Evolutionary conservation across 75 land plant genomes (phyloP).

Genomic region (Azolla pinnata): DNA sequence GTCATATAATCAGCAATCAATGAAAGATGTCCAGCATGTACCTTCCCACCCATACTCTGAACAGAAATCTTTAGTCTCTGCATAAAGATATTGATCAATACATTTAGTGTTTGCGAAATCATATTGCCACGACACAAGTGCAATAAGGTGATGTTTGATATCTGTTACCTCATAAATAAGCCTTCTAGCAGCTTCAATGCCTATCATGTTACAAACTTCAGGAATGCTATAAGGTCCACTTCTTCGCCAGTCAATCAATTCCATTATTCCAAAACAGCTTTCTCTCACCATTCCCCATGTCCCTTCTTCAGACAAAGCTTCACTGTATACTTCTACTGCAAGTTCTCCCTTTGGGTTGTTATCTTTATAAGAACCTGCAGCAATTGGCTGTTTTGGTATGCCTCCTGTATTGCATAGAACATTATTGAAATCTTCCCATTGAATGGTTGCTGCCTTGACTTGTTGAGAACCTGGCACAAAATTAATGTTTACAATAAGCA

Average conservation of each 20-base stretch:
- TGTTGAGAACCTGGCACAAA: conserved; percentile 17
- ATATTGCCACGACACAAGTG: background rate
- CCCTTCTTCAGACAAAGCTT: conserved; percentile 4
- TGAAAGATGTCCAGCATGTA: conserved; percentile 45
- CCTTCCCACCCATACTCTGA: conserved; percentile 34
- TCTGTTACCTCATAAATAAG: conserved; percentile 34
- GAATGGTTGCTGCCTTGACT: conserved; percentile 10
- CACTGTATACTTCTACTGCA: conserved; percentile 13
- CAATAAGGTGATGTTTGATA: background rate
- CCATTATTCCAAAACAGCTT: conserved; percentile 17
- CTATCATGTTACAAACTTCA: conserved; percentile 28
- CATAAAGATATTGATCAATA: background rate
- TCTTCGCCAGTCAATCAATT: conserved; percentile 68
- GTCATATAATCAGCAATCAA: conserved; percentile 52
- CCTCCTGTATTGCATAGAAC: background rate
- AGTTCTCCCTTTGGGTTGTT: too few relatives aligned
- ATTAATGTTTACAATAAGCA: too few relatives aligned
- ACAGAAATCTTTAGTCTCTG: conserved; percentile 46
- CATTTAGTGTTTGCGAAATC: background rate
- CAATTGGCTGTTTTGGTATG: background rate
- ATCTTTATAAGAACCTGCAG: background rate
- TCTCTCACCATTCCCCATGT: conserved; percentile 19
- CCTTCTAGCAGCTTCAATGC: conserved; percentile 52
- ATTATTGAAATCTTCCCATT: conserved; percentile 19
- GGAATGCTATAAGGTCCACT: conserved; percentile 55